phyloP scores from a whole-genome alignment of 148 eudicot species.

The Vaccinium darrowii region DNA sequence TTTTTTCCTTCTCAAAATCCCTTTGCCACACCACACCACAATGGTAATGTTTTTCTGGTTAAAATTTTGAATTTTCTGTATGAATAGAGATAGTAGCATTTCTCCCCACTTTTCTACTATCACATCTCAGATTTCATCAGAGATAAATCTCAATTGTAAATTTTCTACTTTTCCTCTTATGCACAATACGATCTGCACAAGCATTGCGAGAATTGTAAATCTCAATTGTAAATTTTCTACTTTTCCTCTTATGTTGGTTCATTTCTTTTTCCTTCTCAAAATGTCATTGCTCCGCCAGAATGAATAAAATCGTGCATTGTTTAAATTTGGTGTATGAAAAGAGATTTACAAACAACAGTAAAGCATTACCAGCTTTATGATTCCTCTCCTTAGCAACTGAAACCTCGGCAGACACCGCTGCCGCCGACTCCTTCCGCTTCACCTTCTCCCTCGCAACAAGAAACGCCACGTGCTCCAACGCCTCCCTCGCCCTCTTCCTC shows the following conservation, averaged over 20 bases:
- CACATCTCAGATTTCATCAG: no score
- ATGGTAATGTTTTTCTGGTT: no score
- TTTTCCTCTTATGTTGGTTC: neutral
- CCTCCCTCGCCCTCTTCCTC: constrained; percentile 69
- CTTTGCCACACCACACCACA: no score
- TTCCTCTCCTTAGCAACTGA: constrained; percentile 5
- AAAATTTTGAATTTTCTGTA: no score
- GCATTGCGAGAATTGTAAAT: neutral
- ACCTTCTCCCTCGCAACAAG: constrained; percentile 25
- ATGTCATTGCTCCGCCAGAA: neutral
- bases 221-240: no score
- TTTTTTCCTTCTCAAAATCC: no score
- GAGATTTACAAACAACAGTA: neutral
- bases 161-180: neutral
- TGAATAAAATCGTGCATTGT: neutral
- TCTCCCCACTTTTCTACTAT: no score
- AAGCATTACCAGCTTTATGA: neutral
- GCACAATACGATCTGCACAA: neutral
- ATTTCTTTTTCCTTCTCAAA: neutral
- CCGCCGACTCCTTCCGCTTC: constrained; percentile 22
- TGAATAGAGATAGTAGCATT: no score
- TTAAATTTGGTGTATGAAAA: no score
- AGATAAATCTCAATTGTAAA: no score
- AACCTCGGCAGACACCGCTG: constrained; percentile 14
- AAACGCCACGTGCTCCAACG: constrained; percentile 51